Conservation (phyloP, 164 flowering plant species). For the Piper longum region DNA sequence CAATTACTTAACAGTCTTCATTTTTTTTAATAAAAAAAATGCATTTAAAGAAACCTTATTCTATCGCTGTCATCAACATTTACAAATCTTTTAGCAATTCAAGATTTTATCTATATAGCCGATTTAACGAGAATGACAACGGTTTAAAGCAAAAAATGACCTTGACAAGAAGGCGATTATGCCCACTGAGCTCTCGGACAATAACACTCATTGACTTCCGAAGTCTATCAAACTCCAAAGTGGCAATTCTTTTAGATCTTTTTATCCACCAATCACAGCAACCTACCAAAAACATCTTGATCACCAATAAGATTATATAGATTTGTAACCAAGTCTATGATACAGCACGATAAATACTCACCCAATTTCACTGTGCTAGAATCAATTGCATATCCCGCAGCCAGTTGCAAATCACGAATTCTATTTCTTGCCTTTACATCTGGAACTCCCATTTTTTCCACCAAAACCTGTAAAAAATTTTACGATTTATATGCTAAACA, state of each 20-base stretch:
- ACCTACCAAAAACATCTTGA: constrained; percentile 19
- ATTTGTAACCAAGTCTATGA: not conserved
- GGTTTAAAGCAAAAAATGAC: constrained; percentile 16
- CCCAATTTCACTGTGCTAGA: constrained; percentile 48
- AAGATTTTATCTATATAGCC: too few species aligned
- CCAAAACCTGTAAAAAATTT: constrained; percentile 35
- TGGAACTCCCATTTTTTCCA: constrained; percentile 94
- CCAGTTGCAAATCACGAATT: constrained; percentile 47
- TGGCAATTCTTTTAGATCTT: constrained; percentile 57
- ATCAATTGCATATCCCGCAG: constrained; percentile 52
- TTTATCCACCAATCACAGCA: constrained; percentile 78
- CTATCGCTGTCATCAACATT: too few species aligned
- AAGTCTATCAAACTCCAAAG: constrained; percentile 75
- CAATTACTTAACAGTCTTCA: too few species aligned
- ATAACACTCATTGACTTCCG: constrained; percentile 82
- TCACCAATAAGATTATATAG: too few species aligned
- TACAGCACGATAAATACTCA: constrained; percentile 11
- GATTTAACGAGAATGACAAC: too few species aligned
- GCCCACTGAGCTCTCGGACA: constrained; percentile 48
- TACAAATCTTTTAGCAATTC: too few species aligned
- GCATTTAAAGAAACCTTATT: too few species aligned
- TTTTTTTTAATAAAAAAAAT: too few species aligned
- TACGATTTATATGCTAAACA: not conserved
- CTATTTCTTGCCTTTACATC: constrained; percentile 53
- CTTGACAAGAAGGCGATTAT: constrained; percentile 81